These are phyloP conservation scores for Juncus effusus DNA, from an alignment of 176 grass and related monocot species.

Conservation along the genomic window DNA sequence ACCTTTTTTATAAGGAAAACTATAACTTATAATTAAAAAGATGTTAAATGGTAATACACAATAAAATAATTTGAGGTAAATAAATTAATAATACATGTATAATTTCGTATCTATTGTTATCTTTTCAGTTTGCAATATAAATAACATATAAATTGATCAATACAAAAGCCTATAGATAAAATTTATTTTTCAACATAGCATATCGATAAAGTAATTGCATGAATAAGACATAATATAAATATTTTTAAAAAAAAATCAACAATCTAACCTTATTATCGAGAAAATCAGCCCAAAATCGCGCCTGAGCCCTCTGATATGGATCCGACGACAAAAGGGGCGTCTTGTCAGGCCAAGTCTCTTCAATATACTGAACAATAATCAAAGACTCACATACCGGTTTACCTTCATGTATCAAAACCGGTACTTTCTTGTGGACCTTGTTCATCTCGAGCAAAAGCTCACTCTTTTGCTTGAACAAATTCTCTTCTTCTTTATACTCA, in stretches of 20 bases:
- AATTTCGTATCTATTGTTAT: no score
- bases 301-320: background rate
- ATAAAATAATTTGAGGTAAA: no score
- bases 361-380: constrained; percentile 58
- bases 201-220: background rate
- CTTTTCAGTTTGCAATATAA: no score
- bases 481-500: constrained; percentile 39
- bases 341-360: constrained; percentile 34
- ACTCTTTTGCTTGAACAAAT: constrained; percentile 43
- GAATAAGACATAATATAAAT: background rate
- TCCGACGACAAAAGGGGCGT: constrained; percentile 24
- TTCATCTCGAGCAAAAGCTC: constrained; percentile 52
- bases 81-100: no score
- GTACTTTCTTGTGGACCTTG: constrained; percentile 47
- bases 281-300: constrained; percentile 51
- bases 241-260: background rate
- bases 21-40: no score
- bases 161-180: background rate
- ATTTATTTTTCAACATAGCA: background rate
- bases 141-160: background rate
- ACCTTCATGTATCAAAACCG: no score
- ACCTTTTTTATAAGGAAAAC: no score
- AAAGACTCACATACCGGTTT: constrained; percentile 44
- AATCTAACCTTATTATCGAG: constrained; percentile 43
- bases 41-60: no score